Conservation (phyloP, 2,329 filamentous ascomycete species). For the Alternaria viburni region DNA sequence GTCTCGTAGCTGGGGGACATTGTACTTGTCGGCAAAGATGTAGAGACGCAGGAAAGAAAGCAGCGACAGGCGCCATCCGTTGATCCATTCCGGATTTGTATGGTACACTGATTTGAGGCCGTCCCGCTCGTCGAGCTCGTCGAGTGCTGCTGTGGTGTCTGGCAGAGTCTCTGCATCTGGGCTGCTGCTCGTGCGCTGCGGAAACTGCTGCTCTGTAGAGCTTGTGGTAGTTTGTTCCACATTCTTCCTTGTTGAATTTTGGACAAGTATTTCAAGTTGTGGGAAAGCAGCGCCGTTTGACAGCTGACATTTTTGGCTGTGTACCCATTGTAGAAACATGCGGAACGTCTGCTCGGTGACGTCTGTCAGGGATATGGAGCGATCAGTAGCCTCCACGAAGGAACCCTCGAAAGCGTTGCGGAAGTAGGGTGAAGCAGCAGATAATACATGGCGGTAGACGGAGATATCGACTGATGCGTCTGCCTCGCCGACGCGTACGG, state of each 20-base stretch:
- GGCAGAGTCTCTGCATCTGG: not conserved
- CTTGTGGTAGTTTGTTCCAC: too few species aligned
- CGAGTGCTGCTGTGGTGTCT: not conserved
- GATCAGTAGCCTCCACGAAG: not conserved
- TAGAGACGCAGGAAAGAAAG: not conserved
- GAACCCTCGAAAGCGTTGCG: not conserved
- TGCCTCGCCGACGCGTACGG: not conserved
- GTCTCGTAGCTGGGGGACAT: not conserved
- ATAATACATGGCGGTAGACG: not conserved
- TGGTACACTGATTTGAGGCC: too few species aligned
- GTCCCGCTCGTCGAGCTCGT: too few species aligned
- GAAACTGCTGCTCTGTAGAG: not conserved
- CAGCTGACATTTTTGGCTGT: fast-evolving
- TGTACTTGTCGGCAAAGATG: not conserved
- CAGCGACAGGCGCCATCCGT: not conserved
- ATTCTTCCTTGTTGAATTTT: too few species aligned
- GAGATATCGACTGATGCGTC: not conserved
- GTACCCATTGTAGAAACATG: not conserved
- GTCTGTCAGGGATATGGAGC: not conserved
- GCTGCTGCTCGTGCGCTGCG: not conserved
- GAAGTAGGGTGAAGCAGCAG: not conserved
- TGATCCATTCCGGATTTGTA: not conserved
- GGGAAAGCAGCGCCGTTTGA: not conserved
- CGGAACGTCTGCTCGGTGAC: not conserved
- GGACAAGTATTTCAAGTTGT: not conserved